phyloP scores from a whole-genome alignment of 495 filamentous ascomycete genomes.

The Aspergillus avenaceus region DNA sequence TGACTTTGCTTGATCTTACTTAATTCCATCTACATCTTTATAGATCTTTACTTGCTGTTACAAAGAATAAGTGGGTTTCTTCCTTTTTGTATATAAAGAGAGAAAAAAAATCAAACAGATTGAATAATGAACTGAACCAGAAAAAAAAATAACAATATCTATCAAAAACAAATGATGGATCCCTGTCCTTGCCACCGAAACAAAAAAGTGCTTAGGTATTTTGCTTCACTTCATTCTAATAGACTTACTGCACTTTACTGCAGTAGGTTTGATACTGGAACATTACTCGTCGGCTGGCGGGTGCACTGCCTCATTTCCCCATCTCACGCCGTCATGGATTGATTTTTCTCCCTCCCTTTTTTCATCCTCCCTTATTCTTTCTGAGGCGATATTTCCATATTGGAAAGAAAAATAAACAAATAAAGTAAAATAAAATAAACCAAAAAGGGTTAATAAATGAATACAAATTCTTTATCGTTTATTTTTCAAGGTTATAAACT shows the following conservation, averaged over 20 bases:
- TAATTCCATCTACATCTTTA: too few relatives aligned
- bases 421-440: neutral
- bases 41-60: too few relatives aligned
- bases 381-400: too few relatives aligned
- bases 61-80: neutral
- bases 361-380: neutral
- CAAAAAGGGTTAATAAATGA: too few relatives aligned
- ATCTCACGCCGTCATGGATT: neutral
- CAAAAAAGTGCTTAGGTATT: constrained; percentile 5
- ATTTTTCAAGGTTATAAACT: too few relatives aligned
- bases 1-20: too few relatives aligned
- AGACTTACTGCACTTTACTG: constrained; percentile 10
- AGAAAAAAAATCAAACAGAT: too few relatives aligned
- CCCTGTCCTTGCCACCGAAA: constrained; percentile 3
- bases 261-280: constrained; percentile 8
- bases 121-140: neutral
- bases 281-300: constrained; percentile 13
- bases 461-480: too few relatives aligned
- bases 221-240: constrained; percentile 3
- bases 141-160: neutral
- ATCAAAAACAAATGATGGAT: neutral
- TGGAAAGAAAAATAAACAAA: neutral
- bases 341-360: neutral
- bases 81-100: neutral
- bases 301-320: constrained; percentile 25